Conservation (phyloP, 768 basidiomycete species). For the Boletellus emodensis region DNA sequence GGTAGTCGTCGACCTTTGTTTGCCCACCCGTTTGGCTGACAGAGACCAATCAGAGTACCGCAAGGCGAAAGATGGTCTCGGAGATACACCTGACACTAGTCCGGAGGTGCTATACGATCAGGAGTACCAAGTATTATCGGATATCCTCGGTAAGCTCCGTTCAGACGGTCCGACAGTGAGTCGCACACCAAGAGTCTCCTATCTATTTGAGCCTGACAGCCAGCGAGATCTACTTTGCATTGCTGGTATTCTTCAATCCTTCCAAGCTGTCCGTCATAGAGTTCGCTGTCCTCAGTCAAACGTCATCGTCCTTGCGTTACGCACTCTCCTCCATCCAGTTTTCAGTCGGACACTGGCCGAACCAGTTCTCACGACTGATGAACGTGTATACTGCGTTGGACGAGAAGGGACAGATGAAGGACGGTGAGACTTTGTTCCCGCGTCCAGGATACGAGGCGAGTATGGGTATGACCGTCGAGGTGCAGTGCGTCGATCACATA, state of each 20-base stretch:
- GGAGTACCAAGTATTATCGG: neutral
- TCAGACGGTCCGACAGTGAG: slow-evolving; percentile 18
- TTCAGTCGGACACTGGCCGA: slow-evolving; percentile 7
- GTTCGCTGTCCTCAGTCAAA: slow-evolving; percentile 29
- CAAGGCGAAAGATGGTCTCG: slow-evolving; percentile 17
- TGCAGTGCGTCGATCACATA: slow-evolving; percentile 9
- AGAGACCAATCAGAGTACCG: slow-evolving; percentile 16
- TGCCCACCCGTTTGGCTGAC: neutral
- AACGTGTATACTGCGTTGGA: slow-evolving; percentile 21
- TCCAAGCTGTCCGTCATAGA: slow-evolving; percentile 27
- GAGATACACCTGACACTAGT: slow-evolving; percentile 9
- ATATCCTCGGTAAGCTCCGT: slow-evolving; percentile 8
- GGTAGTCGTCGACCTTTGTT: neutral
- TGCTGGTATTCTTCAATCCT: slow-evolving; percentile 24
- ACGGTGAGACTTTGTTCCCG: slow-evolving; percentile 26
- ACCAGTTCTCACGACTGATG: slow-evolving; percentile 18
- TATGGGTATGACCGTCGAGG: slow-evolving; percentile 16
- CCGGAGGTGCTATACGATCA: slow-evolving; percentile 14
- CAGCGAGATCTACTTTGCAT: slow-evolving; percentile 27
- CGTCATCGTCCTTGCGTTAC: slow-evolving; percentile 18
- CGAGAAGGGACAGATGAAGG: slow-evolving; percentile 22
- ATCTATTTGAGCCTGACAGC: neutral
- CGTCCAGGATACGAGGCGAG: slow-evolving; percentile 10
- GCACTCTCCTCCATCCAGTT: slow-evolving; percentile 18
- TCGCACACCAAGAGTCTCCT: neutral